Percentiles rank a stretch among this genome's conserved stretches.
Conservation (phyloP, 2,329 filamentous ascomycete genomes). For the Aspergillus thermomutatus region DNA sequence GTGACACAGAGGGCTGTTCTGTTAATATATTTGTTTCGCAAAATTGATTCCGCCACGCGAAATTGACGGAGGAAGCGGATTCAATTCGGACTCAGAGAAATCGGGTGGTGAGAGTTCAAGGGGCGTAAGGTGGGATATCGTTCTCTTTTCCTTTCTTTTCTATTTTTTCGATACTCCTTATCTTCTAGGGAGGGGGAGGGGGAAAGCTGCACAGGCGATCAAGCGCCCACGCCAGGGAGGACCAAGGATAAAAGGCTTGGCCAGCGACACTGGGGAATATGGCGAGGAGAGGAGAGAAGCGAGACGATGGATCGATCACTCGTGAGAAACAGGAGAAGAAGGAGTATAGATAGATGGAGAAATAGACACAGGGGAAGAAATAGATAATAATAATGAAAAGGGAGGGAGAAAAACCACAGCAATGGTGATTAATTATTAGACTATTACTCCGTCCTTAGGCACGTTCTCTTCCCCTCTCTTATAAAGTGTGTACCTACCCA, state of each 20-base stretch:
- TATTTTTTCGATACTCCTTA: neutral
- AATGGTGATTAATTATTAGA: neutral
- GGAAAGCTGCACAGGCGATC: neutral
- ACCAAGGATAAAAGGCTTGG: slow-evolving; percentile 5
- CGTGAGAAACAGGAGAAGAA: neutral
- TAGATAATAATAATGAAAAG: neutral
- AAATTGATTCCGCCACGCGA: neutral
- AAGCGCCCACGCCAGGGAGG: neutral
- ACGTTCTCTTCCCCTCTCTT: neutral
- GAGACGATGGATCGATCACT: neutral
- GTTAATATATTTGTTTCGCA: neutral
- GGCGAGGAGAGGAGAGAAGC: slow-evolving; percentile 1
- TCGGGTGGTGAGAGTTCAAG: neutral
- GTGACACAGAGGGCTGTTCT: neutral
- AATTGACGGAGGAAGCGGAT: neutral
- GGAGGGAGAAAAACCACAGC: neutral
- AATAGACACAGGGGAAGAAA: slow-evolving; percentile 9
- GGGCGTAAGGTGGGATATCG: neutral
- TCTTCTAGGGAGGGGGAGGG: neutral
- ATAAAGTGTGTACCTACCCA: neutral
- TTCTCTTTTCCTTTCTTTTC: neutral
- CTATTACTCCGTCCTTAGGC: neutral
- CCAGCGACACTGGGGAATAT: slow-evolving; percentile 5
- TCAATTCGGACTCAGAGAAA: neutral
- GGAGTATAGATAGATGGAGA: slow-evolving; percentile 8